Evolutionary conservation across 2,329 filamentous ascomycete genomes (phyloP).

Genomic region (Lachnellula willkommii): DNA sequence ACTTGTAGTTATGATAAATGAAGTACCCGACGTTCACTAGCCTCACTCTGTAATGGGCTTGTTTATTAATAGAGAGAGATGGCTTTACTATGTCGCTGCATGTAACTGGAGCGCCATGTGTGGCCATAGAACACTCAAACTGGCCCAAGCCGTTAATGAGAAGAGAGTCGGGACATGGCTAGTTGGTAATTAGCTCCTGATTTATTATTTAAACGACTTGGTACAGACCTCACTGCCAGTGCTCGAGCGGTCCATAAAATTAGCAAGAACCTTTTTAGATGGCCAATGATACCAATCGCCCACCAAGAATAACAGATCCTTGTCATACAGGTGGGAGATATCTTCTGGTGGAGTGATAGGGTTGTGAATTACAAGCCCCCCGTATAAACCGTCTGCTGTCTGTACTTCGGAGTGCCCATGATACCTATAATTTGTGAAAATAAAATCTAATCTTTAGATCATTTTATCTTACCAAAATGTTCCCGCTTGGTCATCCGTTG

Average conservation of each 20-base stretch:
- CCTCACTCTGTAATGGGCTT: conserved; percentile 18
- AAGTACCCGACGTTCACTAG: conserved; percentile 20
- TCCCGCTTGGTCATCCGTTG: conserved; percentile 4
- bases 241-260: not conserved
- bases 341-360: not conserved
- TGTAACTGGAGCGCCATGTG: not conserved
- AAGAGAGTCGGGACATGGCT: not conserved
- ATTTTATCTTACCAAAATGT: not conserved
- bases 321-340: not conserved
- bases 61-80: conserved; percentile 15
- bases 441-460: not conserved
- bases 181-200: not conserved
- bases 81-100: not conserved
- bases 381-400: not conserved
- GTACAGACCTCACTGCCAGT: not conserved
- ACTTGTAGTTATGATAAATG: not conserved
- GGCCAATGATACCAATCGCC: not conserved
- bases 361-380: not conserved
- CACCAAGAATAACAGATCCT: not conserved
- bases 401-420: not conserved
- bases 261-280: not conserved
- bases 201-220: not conserved
- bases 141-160: not conserved
- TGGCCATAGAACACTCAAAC: not conserved
- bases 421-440: not conserved